These are phyloP conservation scores for Colletotrichum ledebouriae DNA, from an alignment of 2,329 filamentous ascomycete species.

Conservation along the genomic window DNA sequence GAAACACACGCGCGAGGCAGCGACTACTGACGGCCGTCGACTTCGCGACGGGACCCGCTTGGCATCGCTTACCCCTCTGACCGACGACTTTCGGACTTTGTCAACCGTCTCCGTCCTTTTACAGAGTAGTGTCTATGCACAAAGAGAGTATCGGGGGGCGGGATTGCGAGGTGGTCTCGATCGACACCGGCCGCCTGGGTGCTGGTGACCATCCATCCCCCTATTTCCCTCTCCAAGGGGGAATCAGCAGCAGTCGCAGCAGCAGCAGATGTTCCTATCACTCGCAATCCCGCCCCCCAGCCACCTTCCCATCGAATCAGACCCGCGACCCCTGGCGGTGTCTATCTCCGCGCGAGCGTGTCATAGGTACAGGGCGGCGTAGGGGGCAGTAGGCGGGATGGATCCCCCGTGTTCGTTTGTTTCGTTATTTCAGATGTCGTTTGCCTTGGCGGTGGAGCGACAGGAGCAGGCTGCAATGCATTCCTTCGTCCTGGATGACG, in stretches of 20 bases:
- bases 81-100: no score
- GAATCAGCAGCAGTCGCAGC: not conserved
- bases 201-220: constrained; percentile 23
- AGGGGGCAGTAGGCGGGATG: constrained; percentile 20
- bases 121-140: constrained; percentile 19
- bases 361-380: constrained; percentile 17
- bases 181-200: constrained; percentile 40
- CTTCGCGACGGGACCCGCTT: not conserved
- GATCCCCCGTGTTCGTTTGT: constrained; percentile 10
- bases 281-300: constrained; percentile 20
- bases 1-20: constrained; percentile 4
- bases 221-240: constrained; percentile 24
- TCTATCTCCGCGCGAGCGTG: constrained; percentile 22
- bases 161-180: constrained; percentile 36
- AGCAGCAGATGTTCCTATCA: constrained; percentile 7
- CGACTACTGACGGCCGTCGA: constrained; percentile 4
- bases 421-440: constrained; percentile 3
- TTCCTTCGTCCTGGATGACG: constrained; percentile 28
- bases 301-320: constrained; percentile 12
- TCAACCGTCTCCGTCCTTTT: constrained; percentile 1
- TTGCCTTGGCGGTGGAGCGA: constrained; percentile 10
- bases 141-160: constrained; percentile 12
- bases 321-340: constrained; percentile 16
- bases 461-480: constrained; percentile 10
- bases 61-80: not conserved